Evolutionary conservation across 306 rosid genomes (phyloP).

Genomic region (Inga leiocalycina): DNA sequence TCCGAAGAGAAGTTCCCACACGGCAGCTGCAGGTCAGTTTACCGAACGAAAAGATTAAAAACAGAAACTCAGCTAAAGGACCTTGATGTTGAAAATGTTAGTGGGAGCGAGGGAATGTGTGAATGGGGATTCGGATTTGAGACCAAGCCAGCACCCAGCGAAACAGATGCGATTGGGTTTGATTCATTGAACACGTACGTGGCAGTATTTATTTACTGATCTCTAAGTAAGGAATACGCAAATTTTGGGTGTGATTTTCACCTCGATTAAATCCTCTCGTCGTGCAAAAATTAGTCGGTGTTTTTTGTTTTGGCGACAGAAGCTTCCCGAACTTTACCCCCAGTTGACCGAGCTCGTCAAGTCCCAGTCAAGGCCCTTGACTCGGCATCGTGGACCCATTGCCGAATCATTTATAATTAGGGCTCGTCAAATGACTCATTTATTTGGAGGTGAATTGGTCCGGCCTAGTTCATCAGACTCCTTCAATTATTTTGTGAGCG

Average conservation of each 20-base stretch:
- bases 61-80: not conserved
- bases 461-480: not conserved
- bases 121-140: conserved; percentile 28
- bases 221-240: not conserved
- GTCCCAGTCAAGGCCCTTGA: conserved; percentile 2
- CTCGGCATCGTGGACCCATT: not conserved
- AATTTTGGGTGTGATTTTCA: not conserved
- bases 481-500: not conserved
- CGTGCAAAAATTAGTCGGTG: not conserved
- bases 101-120: not conserved
- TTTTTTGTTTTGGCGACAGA: not conserved
- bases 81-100: not conserved
- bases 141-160: not conserved
- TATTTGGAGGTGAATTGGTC: not conserved
- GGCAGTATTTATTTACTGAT: not conserved
- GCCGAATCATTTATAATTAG: not conserved
- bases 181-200: not conserved
- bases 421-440: not conserved
- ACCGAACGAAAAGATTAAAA: conserved; percentile 9
- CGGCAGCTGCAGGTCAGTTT: conserved; percentile 52
- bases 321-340: not conserved
- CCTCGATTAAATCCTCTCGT: not conserved
- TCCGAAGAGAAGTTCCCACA: conserved; percentile 42
- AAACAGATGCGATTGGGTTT: not conserved
- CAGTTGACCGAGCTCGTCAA: not conserved